phyloP scores from a whole-genome alignment of 2,329 filamentous ascomycete genomes.

The Trichophyton equinum region DNA sequence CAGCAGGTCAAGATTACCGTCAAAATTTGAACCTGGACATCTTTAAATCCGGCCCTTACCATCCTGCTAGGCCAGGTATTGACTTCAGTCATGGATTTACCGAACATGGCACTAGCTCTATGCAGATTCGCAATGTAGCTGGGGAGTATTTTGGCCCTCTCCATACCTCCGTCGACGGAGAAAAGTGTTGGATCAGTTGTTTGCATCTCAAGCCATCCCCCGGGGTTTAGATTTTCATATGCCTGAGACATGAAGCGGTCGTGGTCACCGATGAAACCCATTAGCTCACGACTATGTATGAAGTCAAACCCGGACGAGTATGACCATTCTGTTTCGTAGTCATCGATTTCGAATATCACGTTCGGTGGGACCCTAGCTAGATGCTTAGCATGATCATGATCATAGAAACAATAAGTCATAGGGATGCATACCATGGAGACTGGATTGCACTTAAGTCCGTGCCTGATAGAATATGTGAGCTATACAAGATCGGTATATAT shows the following conservation, averaged over 20 bases:
- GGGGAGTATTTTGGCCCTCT: not conserved
- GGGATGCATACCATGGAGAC: slow-evolving; percentile 11
- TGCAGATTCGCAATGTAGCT: not conserved
- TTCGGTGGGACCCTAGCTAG: slow-evolving; percentile 36
- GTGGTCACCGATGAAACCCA: slow-evolving; percentile 16
- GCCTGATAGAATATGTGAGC: not conserved
- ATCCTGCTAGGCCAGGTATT: slow-evolving; percentile 32
- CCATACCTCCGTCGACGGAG: slow-evolving; percentile 21
- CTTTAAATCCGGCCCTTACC: slow-evolving; percentile 41
- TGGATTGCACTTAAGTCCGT: slow-evolving; percentile 13
- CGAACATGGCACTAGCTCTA: slow-evolving; percentile 17
- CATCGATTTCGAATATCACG: slow-evolving; percentile 38
- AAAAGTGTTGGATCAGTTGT: slow-evolving; percentile 18
- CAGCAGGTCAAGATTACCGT: not conserved
- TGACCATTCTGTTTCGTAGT: slow-evolving; percentile 30
- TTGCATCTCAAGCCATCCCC: slow-evolving; percentile 41
- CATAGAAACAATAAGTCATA: not conserved
- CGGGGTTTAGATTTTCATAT: slow-evolving; percentile 29
- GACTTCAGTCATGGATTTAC: slow-evolving; percentile 25
- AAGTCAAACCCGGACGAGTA: slow-evolving; percentile 29
- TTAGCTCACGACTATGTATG: slow-evolving; percentile 23
- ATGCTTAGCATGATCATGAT: not conserved
- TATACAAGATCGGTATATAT: not conserved
- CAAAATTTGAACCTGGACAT: slow-evolving; percentile 26
- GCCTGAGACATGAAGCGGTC: slow-evolving; percentile 23